Conservation (phyloP, 441 rosid genomes). For the Cnidoscolus chayamansa region DNA sequence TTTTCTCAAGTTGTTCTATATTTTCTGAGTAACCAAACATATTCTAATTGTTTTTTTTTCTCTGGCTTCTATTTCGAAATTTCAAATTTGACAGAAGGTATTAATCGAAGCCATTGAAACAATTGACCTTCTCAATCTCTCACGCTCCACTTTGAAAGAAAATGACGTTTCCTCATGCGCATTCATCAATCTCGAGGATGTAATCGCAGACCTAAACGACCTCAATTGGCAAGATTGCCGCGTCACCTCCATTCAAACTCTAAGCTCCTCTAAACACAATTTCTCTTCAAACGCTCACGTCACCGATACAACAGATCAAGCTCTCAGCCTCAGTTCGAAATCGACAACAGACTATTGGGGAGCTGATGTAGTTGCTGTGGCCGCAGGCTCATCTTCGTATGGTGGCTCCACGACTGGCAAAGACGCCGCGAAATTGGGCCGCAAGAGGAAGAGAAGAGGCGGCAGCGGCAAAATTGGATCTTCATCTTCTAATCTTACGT, state of each 20-base stretch:
- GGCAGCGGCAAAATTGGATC: background rate
- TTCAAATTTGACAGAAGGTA: conserved; percentile 31
- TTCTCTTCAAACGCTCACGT: background rate
- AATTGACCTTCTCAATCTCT: conserved; percentile 50
- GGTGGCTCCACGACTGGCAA: background rate
- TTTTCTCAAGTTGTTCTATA: background rate
- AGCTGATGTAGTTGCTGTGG: background rate
- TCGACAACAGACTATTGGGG: background rate
- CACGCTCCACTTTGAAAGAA: conserved; percentile 62
- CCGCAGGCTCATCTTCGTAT: background rate
- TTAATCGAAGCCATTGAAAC: conserved; percentile 42
- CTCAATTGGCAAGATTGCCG: conserved; percentile 69
- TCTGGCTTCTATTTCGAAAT: background rate
- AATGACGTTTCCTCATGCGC: conserved; percentile 27
- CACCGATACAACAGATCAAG: background rate
- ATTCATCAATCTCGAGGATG: conserved; percentile 33
- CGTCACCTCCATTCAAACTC: conserved; percentile 44
- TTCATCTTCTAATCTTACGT: background rate
- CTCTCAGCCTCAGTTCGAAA: background rate
- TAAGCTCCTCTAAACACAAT: conserved; percentile 10
- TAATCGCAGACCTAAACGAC: conserved; percentile 41
- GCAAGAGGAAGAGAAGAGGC: background rate
- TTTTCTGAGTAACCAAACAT: conserved; percentile 14
- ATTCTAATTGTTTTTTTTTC: background rate
- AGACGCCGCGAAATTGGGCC: background rate